Evolutionary conservation across 805 yeast species (phyloP).

Genomic region (Saturnispora dispora): DNA sequence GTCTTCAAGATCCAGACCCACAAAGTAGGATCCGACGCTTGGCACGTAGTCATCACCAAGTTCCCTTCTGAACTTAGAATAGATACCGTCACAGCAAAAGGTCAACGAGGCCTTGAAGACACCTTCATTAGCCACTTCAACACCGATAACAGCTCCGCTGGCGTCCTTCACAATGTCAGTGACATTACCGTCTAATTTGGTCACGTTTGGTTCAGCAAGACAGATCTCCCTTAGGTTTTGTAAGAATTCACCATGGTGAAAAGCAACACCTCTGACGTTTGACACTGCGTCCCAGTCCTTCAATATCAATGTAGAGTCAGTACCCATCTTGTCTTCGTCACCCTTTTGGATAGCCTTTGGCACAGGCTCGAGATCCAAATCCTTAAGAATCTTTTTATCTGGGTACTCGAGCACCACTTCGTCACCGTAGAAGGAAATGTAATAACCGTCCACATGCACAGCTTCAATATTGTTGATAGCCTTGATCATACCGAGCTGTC

Average conservation of each 20-base stretch:
- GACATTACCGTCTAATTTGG: slow-evolving; percentile 79
- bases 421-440: slow-evolving; percentile 57
- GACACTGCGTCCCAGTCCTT: slow-evolving; percentile 52
- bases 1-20: slow-evolving; percentile 68
- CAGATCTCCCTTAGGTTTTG: slow-evolving; percentile 68
- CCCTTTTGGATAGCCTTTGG: slow-evolving; percentile 48
- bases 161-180: slow-evolving; percentile 49
- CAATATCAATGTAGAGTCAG: slow-evolving; percentile 41
- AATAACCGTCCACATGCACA: slow-evolving; percentile 68
- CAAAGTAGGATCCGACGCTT: slow-evolving; percentile 69
- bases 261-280: slow-evolving; percentile 66
- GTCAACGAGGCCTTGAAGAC: slow-evolving; percentile 55
- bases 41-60: slow-evolving; percentile 57
- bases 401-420: slow-evolving; percentile 64
- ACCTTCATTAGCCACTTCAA: slow-evolving; percentile 43
- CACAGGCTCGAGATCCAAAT: slow-evolving; percentile 36
- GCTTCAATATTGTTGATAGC: slow-evolving; percentile 74
- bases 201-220: slow-evolving; percentile 59
- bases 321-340: slow-evolving; percentile 42
- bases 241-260: slow-evolving; percentile 88
- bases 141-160: slow-evolving; percentile 56
- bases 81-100: slow-evolving; percentile 86
- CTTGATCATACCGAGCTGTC: slow-evolving; percentile 72
- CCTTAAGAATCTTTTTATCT: slow-evolving; percentile 40
- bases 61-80: slow-evolving; percentile 81